Base-by-base conservation (phyloP, 768 basidiomycete genomes). In the Boletus rex-veris region DNA sequence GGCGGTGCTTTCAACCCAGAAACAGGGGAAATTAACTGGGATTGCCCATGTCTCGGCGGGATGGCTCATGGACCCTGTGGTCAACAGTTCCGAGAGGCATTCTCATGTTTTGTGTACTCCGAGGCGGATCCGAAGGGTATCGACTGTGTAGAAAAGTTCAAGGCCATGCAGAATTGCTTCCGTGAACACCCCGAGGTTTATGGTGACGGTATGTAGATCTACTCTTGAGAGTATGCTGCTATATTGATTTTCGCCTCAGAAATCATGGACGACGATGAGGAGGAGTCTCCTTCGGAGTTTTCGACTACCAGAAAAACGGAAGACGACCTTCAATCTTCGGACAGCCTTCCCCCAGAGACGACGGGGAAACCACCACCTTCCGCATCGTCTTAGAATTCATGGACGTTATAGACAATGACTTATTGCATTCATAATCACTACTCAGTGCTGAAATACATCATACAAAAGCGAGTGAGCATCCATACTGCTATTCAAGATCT, bases 11-110 rank as follows among this genome's bases (percentile, higher is more conserved):
- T 82, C 78, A 89, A 99, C 73, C 95, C 95, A 18, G 93, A 84
- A 58, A 99, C 97, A 2, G 97, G 97, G 41, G 94, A 98, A 80
- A 98, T 99, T 65, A 99, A 99, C 75, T 99, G 97, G 97, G 97
- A 98, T 68, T 99, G 97, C 71, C 93, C 97, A 2, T 98, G 97
- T 70, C 83, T 99, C 8, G 97, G 97, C 31, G 97, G 97, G 46
- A 98, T 99, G 97, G 96, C 96, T 10, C 80, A 98, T 66, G 96
- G 97, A 7, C 93, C 94, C 10, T 99, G 97, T 65, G 97, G 97
- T 9, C 78, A 80, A 56, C 80, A 98, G 60, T 99, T 99, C 77
- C 85, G 87, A 58, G 90, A 87, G 57, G 96, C 97, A 1, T 99
- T 99, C 74, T 92, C 92, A 35, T 99, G 97, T 74, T 99, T 99